phyloP scores from a whole-genome alignment of 331 rosid species.

The Phaseolus coccineus region DNA sequence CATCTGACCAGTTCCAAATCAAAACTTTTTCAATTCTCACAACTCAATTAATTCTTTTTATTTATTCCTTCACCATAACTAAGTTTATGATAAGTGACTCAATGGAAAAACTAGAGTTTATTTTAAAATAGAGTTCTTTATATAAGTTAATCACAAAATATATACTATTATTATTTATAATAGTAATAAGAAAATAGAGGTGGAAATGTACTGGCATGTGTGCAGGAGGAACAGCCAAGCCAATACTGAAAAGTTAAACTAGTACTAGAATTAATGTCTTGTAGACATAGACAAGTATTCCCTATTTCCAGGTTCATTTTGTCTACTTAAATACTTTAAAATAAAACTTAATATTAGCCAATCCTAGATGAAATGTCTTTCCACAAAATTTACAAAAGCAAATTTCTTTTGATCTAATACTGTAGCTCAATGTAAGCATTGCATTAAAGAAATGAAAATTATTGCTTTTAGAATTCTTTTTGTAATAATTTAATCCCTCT shows the following conservation, averaged over 20 bases:
- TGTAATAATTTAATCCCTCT: too few relatives aligned
- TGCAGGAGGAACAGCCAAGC: constrained; percentile 2
- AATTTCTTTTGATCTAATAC: too few relatives aligned
- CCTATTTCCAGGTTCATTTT: constrained; percentile 3
- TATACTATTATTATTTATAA: too few relatives aligned
- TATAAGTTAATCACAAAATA: background rate
- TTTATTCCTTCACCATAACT: too few relatives aligned
- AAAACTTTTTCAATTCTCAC: background rate
- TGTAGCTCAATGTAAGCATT: too few relatives aligned
- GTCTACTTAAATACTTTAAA: background rate
- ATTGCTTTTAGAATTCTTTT: too few relatives aligned
- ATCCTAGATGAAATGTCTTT: too few relatives aligned
- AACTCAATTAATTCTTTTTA: too few relatives aligned
- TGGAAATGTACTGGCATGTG: background rate
- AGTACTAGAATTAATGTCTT: background rate
- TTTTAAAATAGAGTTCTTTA: background rate
- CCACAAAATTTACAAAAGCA: too few relatives aligned
- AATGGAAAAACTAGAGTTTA: background rate
- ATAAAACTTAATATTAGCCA: background rate
- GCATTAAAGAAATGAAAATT: too few relatives aligned
- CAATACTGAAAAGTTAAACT: background rate
- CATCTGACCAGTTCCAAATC: constrained; percentile 39
- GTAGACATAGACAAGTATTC: constrained; percentile 31
- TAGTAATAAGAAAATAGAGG: too few relatives aligned
- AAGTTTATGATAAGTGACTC: background rate